phyloP scores from a whole-genome alignment of 129 eudicot species.

The Pulicaria dysenterica region DNA sequence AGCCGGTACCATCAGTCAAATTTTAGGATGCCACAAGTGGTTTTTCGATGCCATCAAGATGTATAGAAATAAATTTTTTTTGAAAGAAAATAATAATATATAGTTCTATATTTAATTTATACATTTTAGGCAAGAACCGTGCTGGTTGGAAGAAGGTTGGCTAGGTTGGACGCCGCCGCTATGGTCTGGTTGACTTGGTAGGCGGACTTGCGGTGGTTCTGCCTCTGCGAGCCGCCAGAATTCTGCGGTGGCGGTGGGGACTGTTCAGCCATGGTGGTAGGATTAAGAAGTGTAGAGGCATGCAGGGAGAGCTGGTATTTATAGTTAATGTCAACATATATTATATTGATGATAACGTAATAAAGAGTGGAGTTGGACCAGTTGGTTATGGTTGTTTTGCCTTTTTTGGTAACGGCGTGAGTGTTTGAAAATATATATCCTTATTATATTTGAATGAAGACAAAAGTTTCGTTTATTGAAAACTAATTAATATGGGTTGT shows the following conservation, averaged over 20 bases:
- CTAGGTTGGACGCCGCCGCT: conserved; percentile 53
- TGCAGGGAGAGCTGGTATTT: not conserved
- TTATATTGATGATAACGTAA: conserved; percentile 7
- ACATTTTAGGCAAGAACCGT: conserved; percentile 58
- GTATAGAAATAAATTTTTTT: too few relatives aligned
- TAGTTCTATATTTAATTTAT: too few relatives aligned
- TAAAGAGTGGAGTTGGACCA: not conserved
- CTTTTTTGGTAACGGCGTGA: not conserved
- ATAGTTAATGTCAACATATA: not conserved
- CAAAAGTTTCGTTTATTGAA: not conserved
- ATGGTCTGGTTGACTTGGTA: conserved; percentile 44
- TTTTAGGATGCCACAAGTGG: too few relatives aligned
- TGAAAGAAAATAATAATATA: too few relatives aligned
- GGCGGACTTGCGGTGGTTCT: not conserved
- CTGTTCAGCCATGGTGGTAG: conserved; percentile 16
- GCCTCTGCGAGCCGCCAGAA: not conserved
- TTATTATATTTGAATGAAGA: not conserved
- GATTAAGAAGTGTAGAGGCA: not conserved
- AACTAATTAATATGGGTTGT: not conserved
- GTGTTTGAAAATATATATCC: not conserved
- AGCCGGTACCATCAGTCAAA: too few relatives aligned
- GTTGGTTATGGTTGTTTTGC: conserved; percentile 8
- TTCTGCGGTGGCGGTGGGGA: conserved; percentile 19
- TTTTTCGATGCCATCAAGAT: too few relatives aligned
- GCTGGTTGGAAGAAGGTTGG: conserved; percentile 70